Percentiles rank a stretch among this genome's conserved stretches.
These are phyloP conservation scores for Microsporum canis DNA, from an alignment of 2,329 filamentous ascomycete genomes.

Conservation along the genomic window DNA sequence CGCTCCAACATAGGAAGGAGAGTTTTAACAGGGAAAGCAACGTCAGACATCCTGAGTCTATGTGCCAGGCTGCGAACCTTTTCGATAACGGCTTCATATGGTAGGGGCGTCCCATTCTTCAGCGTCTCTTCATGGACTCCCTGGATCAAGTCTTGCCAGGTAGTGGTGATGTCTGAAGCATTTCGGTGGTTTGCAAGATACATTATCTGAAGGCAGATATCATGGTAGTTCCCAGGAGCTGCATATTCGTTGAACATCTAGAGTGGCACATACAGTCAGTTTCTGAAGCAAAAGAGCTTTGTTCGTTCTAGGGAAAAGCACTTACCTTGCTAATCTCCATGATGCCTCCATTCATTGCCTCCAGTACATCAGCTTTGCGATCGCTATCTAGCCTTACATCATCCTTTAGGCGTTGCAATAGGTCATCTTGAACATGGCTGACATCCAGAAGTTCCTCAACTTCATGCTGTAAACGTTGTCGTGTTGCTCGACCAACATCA, in stretches of 20 bases:
- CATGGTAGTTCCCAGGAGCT: slow-evolving; percentile 84
- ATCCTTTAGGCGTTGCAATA: slow-evolving; percentile 63
- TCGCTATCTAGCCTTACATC: slow-evolving; percentile 59
- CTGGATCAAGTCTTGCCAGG: slow-evolving; percentile 74
- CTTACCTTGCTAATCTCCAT: slow-evolving; percentile 61
- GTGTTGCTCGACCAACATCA: slow-evolving; percentile 64
- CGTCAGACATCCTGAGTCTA: slow-evolving; percentile 46
- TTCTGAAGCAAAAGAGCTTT: slow-evolving; percentile 8
- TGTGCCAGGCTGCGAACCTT: slow-evolving; percentile 47
- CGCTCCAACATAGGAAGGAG: slow-evolving; percentile 47
- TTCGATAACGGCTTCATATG: slow-evolving; percentile 41
- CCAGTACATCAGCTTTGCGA: slow-evolving; percentile 52
- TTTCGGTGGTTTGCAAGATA: slow-evolving; percentile 86
- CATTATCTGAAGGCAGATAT: slow-evolving; percentile 86
- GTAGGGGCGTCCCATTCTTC: slow-evolving; percentile 30
- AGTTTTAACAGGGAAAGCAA: slow-evolving; percentile 43
- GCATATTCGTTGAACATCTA: slow-evolving; percentile 90
- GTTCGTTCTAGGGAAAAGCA: slow-evolving; percentile 14
- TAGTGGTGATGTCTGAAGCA: slow-evolving; percentile 66
- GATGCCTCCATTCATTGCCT: slow-evolving; percentile 65
- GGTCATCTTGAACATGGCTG: slow-evolving; percentile 87
- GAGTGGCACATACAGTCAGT: slow-evolving; percentile 1
- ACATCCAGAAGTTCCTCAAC: slow-evolving; percentile 81
- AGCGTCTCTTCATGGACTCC: slow-evolving; percentile 51
- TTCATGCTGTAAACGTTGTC: slow-evolving; percentile 74